Evolutionary conservation across 129 eudicot species (phyloP), one percentile per base, ranked within the genome.

Genomic region (Tagetes erecta): DNA sequence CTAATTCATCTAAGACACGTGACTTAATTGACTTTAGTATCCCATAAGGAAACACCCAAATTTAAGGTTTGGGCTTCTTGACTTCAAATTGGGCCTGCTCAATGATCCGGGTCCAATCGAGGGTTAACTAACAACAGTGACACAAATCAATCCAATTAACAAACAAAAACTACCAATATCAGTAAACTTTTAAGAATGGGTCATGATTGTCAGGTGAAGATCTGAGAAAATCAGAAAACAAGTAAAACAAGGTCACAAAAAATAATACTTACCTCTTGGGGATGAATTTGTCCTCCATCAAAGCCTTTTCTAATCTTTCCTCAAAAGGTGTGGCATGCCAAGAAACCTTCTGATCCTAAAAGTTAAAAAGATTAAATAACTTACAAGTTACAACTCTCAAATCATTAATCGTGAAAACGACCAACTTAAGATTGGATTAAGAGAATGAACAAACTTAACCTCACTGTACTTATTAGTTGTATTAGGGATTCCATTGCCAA

Each of bases 311-410:
- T 41, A 90, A 80, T 39, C 96, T 83, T 87, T 86, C 85, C 75
- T 87, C 98, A 78, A 92, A 92, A 6, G 98, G 96, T 44, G 95
- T 92, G 2, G 92, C 95, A 64, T 92, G 98, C 98, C 96, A 92
- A 73, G 81, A 76, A 35, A 92, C 96, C 79, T 87, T 92, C 85
- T 84, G 96, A 80, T 92, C 96, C 98, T 92, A 80, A 20, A 20
- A 20, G 27, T 20, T 68, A 45, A 44, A 44, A 3, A 2, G 27
- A 20, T 20, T 5, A 77, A 46, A 57, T 45, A 8, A 77, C 44
- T 59, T 59, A 68, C 62, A 37, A 1, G 4, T 41, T n/a, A 5
- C 8, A 42, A 42, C 8, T 9, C 6, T 42, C 1, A 9, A 1
- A 5, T 42, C 10, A 42, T 72, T 72, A 27, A 33, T 51, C 46